A percentile compares a stretch with the other conserved stretches of the same genome.
phyloP scores from a whole-genome alignment of 371 early-diverging fungal species.

The Zopfochytrium polystomum region DNA sequence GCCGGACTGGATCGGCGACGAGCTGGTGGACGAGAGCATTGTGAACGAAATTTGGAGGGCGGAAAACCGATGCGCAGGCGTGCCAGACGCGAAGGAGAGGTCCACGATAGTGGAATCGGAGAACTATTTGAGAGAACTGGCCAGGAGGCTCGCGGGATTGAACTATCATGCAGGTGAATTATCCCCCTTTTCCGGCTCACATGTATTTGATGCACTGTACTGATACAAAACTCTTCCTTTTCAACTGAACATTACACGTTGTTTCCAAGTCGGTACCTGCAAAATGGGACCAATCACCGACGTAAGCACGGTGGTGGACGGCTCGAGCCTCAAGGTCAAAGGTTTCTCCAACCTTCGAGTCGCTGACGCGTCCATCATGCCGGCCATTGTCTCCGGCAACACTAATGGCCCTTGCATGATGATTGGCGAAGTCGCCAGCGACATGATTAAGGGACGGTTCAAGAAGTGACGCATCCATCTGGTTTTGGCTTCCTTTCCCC shows the following conservation, averaged over 20 bases:
- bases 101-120: conserved; percentile 25
- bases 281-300: conserved; percentile 34
- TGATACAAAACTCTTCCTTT: too few species aligned
- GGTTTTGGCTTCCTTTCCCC: too few species aligned
- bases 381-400: conserved; percentile 25
- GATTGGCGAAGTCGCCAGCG: too few species aligned
- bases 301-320: conserved; percentile 10
- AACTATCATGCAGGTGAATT: too few species aligned
- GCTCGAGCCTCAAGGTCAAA: conserved; percentile 11
- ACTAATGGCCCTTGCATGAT: conserved; percentile 23
- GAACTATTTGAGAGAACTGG: conserved; percentile 24
- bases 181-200: too few species aligned
- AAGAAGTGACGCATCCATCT: too few species aligned
- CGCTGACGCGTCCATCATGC: conserved; percentile 28
- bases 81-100: conserved; percentile 25
- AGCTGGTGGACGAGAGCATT: conserved; percentile 18
- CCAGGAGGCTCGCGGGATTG: conserved; percentile 28
- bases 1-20: conserved; percentile 7
- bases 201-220: too few species aligned
- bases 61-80: conserved; percentile 18
- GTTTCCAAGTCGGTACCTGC: conserved; percentile 46
- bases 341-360: conserved; percentile 22
- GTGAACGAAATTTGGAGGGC: conserved; percentile 20
- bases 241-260: too few species aligned
- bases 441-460: too few species aligned